These are phyloP conservation scores for Mimosa bimucronata DNA, from an alignment of 306 rosid genomes.

Conservation along the genomic window DNA sequence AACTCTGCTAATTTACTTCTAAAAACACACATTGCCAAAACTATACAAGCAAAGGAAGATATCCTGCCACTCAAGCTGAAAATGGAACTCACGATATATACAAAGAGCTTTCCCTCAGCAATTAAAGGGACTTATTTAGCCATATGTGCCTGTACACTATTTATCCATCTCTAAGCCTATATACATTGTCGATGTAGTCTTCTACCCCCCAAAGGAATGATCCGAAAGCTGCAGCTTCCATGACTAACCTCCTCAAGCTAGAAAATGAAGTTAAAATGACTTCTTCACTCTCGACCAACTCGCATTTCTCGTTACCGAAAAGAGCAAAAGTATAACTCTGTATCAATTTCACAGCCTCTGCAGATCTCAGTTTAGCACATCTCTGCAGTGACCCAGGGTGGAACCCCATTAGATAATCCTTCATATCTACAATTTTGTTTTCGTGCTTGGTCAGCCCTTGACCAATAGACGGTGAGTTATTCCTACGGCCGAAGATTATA, in stretches of 20 bases:
- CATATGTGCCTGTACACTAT: conserved; percentile 14
- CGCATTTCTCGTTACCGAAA: conserved; percentile 51
- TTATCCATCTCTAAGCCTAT: conserved; percentile 63
- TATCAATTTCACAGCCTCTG: conserved; percentile 60
- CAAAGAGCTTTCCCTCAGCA: conserved; percentile 33
- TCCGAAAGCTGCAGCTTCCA: conserved; percentile 88
- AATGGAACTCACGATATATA: conserved; percentile 43
- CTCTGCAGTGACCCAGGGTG: conserved; percentile 55
- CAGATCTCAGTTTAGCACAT: conserved; percentile 69
- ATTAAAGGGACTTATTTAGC: neutral
- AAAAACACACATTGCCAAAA: neutral
- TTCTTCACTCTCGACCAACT: conserved; percentile 51
- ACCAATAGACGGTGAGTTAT: conserved; percentile 37
- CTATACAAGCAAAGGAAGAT: conserved; percentile 15
- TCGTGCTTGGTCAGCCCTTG: conserved; percentile 41
- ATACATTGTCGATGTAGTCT: conserved; percentile 61
- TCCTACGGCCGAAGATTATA: conserved; percentile 44
- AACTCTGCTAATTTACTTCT: neutral
- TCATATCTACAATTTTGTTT: conserved; percentile 46
- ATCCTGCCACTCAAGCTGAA: neutral
- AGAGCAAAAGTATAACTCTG: conserved; percentile 65
- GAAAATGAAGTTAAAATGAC: conserved; percentile 71
- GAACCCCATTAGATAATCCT: conserved; percentile 54
- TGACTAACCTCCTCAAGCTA: conserved; percentile 73
- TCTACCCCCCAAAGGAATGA: conserved; percentile 85